Evolutionary conservation across 805 yeast genomes (phyloP), one percentile per base, ranked within the genome.

Genomic region (Ogataea degrootiae): DNA sequence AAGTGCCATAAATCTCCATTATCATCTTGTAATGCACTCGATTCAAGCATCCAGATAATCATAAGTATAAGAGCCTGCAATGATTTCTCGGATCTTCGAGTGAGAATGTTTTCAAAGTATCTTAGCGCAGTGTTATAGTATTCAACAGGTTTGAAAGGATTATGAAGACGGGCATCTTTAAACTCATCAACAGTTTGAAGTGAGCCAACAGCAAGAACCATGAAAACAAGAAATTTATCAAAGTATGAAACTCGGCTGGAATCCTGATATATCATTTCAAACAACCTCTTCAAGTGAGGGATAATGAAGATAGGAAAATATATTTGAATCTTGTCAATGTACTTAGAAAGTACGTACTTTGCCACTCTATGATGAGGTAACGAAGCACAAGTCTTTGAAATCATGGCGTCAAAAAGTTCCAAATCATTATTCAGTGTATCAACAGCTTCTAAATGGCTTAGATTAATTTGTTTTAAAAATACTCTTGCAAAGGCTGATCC

Each of bases 1-100:
- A 59, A 37, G 39, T 58, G 56, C 63, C 63, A 59, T 31, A 59
- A 42, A 39, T 59, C 63, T 1, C 63, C 63, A 37, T 53, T 54
- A 43, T 58, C 61, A 41, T 59, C 62, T 23, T 52, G 48, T 11
- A 58, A 34, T 8, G 59, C 53, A 43, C 45, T 53, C 1, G 61
- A 50, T 41, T 55, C 52, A 6, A 54, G 43, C 46, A 53, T 53
- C 62, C 63, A 58, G 5, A 59, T 44, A 7, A 55, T 51, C 38
- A 56, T 47, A n/a, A 59, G 41, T 12, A 58, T 39, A 21, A 59
- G 35, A 0, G 60, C 55, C 21, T 59, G 62, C 15, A 59, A 44
- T 0, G 62, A 52, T 7, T 44, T 52, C 41, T 59, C 63, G 1
- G 61, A 51, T 26, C 63, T 39, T 3, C 46, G 44, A 4, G 59